phyloP scores from a whole-genome alignment of 352 stramenopile genomes.

The Blastocystis sp. region DNA sequence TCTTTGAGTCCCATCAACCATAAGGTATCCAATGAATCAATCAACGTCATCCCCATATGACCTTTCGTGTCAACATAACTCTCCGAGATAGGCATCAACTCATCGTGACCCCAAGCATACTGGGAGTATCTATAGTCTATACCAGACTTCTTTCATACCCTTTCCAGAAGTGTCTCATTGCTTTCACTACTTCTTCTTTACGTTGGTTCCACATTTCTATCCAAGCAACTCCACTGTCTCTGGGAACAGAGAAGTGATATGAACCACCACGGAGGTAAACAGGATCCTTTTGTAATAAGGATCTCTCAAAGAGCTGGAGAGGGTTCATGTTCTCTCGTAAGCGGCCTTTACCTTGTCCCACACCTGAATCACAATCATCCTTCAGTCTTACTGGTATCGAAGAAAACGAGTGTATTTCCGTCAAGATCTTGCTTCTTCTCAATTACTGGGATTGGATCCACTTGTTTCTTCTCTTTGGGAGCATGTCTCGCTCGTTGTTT shows the following conservation, averaged over 20 bases:
- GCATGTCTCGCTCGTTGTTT: not conserved
- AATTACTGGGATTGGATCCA: not conserved
- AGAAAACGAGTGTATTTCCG: slow-evolving; percentile 25
- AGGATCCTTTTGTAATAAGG: slow-evolving; percentile 13
- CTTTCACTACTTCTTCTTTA: not conserved
- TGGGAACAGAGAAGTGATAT: slow-evolving; percentile 34
- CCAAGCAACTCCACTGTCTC: not conserved
- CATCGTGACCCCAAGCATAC: slow-evolving; percentile 63
- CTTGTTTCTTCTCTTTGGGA: not conserved
- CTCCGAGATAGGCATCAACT: slow-evolving; percentile 64
- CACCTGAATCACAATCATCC: not conserved
- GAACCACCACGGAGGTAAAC: slow-evolving; percentile 19
- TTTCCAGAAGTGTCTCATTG: slow-evolving; percentile 27
- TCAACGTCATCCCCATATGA: slow-evolving; percentile 75
- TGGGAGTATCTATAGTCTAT: slow-evolving; percentile 24
- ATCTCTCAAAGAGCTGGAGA: slow-evolving; percentile 31
- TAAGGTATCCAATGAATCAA: slow-evolving; percentile 88
- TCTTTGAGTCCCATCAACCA: slow-evolving; percentile 82
- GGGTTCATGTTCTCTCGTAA: not conserved
- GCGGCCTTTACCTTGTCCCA: not conserved
- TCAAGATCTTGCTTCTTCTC: slow-evolving; percentile 21
- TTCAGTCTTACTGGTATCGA: not conserved
- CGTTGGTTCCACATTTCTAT: not conserved
- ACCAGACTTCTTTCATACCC: not conserved
- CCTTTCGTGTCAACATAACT: slow-evolving; percentile 68